Evolutionary conservation across 495 filamentous ascomycete genomes (phyloP).

Genomic region (Trichoderma parareesei): DNA sequence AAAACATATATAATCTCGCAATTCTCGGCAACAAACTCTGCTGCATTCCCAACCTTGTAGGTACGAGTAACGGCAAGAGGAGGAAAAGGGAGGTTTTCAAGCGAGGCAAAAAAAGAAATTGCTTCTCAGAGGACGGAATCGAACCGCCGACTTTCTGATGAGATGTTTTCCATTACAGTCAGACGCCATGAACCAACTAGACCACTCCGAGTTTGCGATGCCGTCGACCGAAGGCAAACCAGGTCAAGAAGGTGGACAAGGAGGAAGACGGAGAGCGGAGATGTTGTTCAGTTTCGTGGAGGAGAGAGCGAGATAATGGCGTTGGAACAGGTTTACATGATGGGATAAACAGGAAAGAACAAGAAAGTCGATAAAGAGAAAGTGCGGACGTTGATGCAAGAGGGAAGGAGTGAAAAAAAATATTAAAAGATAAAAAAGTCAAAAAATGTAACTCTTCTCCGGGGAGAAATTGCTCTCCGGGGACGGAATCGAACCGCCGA

Average conservation of each 20-base stretch:
- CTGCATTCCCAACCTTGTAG: too few relatives aligned
- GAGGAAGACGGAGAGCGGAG: background rate
- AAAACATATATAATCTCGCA: too few relatives aligned
- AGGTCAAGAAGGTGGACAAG: background rate
- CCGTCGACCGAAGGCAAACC: background rate
- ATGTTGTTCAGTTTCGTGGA: too few relatives aligned
- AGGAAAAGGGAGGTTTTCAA: background rate
- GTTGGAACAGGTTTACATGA: background rate
- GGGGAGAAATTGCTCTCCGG: background rate
- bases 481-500: conserved; percentile 9
- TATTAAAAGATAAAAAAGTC: background rate
- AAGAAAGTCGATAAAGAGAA: too few relatives aligned
- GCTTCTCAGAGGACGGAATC: background rate
- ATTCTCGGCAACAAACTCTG: background rate
- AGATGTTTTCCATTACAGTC: conserved; percentile 6
- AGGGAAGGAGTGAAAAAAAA: background rate
- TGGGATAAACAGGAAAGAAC: too few relatives aligned
- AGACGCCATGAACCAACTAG: conserved; percentile 9
- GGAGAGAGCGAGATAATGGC: background rate
- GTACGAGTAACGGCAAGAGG: background rate
- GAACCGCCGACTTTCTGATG: conserved; percentile 7
- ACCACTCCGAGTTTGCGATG: background rate
- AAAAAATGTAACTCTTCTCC: conserved; percentile 10
- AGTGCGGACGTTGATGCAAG: background rate
- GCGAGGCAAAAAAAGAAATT: background rate